Conservation (phyloP, 768 basidiomycete species). For the Boletus bicolor region DNA sequence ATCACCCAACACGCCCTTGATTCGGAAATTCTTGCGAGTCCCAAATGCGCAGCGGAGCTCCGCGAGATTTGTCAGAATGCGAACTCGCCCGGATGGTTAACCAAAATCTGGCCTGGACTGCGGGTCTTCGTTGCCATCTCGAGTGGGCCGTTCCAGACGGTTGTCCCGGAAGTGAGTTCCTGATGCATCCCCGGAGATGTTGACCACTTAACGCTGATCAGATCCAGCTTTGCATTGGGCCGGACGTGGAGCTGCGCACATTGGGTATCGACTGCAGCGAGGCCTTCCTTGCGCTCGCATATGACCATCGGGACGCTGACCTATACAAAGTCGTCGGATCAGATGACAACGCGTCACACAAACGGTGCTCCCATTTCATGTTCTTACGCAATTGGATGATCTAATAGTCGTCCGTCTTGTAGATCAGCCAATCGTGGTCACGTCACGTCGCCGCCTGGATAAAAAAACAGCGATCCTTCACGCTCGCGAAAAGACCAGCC, state of each 20-base stretch:
- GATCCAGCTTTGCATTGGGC: constrained; percentile 18
- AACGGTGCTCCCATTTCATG: constrained; percentile 3
- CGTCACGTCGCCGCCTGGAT: no score
- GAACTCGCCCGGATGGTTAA: constrained; percentile 17
- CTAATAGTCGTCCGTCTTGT: not conserved
- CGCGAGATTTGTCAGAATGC: constrained; percentile 5
- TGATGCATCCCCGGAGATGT: not conserved
- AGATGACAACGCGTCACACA: constrained; percentile 22
- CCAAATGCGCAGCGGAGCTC: constrained; percentile 17
- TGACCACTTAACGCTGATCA: not conserved
- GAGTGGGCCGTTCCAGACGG: constrained; percentile 22
- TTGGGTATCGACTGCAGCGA: constrained; percentile 25
- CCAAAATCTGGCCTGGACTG: constrained; percentile 20
- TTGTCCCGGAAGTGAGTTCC: constrained; percentile 19
- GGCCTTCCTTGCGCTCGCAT: constrained; percentile 20
- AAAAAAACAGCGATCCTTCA: no score
- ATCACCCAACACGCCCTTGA: not conserved
- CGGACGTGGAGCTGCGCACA: constrained; percentile 18
- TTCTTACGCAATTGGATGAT: not conserved
- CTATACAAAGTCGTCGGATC: constrained; percentile 24
- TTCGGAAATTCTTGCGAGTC: constrained; percentile 18
- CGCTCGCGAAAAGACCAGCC: no score
- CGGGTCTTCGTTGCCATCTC: constrained; percentile 17
- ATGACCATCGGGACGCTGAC: constrained; percentile 22
- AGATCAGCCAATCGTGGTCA: no score